These are phyloP conservation scores for Trichosporon asahii DNA, from an alignment of 1,284 basidiomycete species.

Conservation along the genomic window DNA sequence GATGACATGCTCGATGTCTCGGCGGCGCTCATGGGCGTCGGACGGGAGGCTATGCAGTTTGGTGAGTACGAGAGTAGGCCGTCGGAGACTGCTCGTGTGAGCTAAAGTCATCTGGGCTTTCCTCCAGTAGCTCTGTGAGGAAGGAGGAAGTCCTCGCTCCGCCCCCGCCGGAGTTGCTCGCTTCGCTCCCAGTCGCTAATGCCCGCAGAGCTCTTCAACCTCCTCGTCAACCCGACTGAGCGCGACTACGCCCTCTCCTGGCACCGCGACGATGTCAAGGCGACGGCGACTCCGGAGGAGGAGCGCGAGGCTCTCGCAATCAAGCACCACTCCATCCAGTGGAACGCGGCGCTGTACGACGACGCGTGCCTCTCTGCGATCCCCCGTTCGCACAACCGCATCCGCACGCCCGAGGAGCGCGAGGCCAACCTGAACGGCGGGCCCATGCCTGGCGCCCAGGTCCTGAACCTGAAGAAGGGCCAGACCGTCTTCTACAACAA, in stretches of 20 bases:
- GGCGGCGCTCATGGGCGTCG: conserved; percentile 59
- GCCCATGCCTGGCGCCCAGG: conserved; percentile 67
- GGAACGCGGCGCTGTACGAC: conserved; percentile 75
- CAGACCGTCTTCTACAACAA: conserved; percentile 79
- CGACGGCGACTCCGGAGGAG: conserved; percentile 62
- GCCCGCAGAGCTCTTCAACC: conserved; percentile 68
- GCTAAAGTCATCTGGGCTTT: no score
- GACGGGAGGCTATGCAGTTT: conserved; percentile 63
- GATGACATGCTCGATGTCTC: conserved; percentile 58
- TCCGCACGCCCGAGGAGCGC: conserved; percentile 63
- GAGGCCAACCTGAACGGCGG: conserved; percentile 58
- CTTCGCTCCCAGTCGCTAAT: conserved; percentile 25
- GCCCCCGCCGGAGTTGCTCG: no score
- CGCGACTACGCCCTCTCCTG: conserved; percentile 73
- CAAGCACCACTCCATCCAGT: conserved; percentile 72
- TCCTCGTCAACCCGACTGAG: conserved; percentile 66
- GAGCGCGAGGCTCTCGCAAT: conserved; percentile 60
- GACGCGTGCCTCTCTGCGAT: conserved; percentile 73
- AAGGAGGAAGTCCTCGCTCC: background rate
- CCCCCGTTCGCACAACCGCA: conserved; percentile 63
- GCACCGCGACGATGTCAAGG: conserved; percentile 75
- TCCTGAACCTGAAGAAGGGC: conserved; percentile 62
- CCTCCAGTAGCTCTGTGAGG: background rate
- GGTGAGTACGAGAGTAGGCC: conserved; percentile 61
- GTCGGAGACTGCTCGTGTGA: background rate